Base-by-base conservation (phyloP, 352 stramenopile species). In the Phytophthora chlamydospora region DNA sequence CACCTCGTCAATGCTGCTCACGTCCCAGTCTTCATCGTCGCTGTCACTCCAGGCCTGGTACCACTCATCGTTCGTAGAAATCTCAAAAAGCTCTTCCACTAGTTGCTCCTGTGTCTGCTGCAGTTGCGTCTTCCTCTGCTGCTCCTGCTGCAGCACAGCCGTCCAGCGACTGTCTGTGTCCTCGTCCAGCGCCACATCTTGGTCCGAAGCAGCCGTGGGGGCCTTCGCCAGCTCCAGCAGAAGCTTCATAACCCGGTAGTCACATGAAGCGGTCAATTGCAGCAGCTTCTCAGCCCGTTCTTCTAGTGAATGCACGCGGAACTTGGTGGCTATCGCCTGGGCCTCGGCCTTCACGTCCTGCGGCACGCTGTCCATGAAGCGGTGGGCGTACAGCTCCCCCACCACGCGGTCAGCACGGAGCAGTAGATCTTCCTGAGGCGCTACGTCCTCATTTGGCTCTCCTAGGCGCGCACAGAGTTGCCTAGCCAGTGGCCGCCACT, bases 51-150 rank as follows among this genome's bases (percentile, higher is more conserved):
- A 83, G 7, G 78, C 71, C 32, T 89, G 70, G 45, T 75, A 89
- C 82, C 82, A 91, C 40, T 89, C 78, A 58, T 90, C 83, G 36
- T 80, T 76, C 21, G 74, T 83, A 13, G 78, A 77, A 40, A 90
- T 84, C 68, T 90, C 59, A 34, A 84, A 76, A 3, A 90, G 58
- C 36, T 89, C 80, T 1, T 83, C 67, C 7, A 78, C 64, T 24
- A 90, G 27, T 39, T 76, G 61, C 2, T 83, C 69, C 35, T 66
- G 59, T 62, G 71, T 52, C 34, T 56, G 48, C 12, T 69, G 57
- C n/a, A 52, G 58, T 13, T 58, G 24, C 2, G 56, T 17, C 39
- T 75, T 43, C 16, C 27, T 52, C 0, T 64, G 53, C 27, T 67
- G 49, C 39, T 69, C 46, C 14, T 75, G 32, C 19, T 70, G 39